These are phyloP conservation scores for Delonix regia DNA, from an alignment of 306 rosid species.

Conservation along the genomic window DNA sequence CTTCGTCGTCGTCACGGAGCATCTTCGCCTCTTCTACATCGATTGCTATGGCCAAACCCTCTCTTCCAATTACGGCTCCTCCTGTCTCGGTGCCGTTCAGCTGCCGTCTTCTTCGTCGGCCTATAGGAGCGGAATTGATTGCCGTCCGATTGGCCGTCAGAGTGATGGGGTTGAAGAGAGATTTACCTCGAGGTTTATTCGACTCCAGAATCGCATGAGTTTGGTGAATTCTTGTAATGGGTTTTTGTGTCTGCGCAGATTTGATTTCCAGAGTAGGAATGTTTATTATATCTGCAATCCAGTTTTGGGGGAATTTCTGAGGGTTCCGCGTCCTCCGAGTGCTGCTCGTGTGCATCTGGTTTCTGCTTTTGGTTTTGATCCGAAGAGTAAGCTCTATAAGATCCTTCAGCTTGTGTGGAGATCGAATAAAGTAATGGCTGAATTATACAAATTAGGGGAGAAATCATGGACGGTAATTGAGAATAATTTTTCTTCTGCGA, in stretches of 20 bases:
- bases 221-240: constrained; percentile 44
- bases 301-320: constrained; percentile 34
- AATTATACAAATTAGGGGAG: constrained; percentile 25
- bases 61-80: background rate
- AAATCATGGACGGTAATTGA: background rate
- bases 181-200: background rate
- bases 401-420: constrained; percentile 22
- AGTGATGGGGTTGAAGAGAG: background rate
- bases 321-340: constrained; percentile 9
- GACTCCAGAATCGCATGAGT: background rate
- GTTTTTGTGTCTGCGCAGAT: constrained; percentile 25
- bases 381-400: constrained; percentile 1
- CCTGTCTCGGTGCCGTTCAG: background rate
- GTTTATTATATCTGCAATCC: constrained; percentile 37
- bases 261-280: too few relatives aligned
- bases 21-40: background rate
- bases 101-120: background rate
- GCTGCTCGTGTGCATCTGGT: background rate
- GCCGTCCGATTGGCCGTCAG: background rate
- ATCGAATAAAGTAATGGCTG: constrained; percentile 6
- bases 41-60: background rate
- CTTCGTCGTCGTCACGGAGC: constrained; percentile 2
- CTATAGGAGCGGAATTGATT: background rate
- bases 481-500: background rate
- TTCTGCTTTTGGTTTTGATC: constrained; percentile 35